Percentiles rank a stretch among this genome's conserved stretches.
Evolutionary conservation across 352 stramenopile species (phyloP).

Genomic region (Globisporangium canariense): DNA sequence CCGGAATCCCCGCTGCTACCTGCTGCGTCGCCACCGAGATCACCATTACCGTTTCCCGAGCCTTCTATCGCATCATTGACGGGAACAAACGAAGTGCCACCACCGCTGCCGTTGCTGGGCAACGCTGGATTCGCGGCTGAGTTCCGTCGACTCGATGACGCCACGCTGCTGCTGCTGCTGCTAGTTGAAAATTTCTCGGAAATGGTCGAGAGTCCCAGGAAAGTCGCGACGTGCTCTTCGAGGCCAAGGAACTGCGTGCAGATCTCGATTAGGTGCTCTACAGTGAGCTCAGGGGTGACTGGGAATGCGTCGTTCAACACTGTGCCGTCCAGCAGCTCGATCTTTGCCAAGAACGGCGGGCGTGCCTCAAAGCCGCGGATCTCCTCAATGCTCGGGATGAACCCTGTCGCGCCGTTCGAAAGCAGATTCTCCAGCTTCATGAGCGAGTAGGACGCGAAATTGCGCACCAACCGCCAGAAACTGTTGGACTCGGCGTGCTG

Average conservation of each 20-base stretch:
- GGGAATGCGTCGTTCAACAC: constrained; percentile 90
- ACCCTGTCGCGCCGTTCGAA: constrained; percentile 85
- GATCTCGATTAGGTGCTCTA: constrained; percentile 89
- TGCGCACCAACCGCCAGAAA: constrained; percentile 75
- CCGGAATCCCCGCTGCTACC: constrained; percentile 10
- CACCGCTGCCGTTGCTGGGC: background rate
- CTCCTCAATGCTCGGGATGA: constrained; percentile 92
- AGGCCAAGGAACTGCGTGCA: constrained; percentile 90
- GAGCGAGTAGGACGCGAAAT: constrained; percentile 90
- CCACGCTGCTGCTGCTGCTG: background rate
- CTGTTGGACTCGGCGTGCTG: constrained; percentile 70
- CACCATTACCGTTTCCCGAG: constrained; percentile 16
- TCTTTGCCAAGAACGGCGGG: constrained; percentile 91
- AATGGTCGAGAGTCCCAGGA: constrained; percentile 57
- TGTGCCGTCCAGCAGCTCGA: constrained; percentile 92
- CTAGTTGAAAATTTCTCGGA: constrained; percentile 36
- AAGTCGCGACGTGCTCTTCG: constrained; percentile 83
- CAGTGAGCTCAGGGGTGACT: constrained; percentile 91
- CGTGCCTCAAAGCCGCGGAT: constrained; percentile 91
- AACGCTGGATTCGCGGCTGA: constrained; percentile 25
- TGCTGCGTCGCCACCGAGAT: constrained; percentile 23
- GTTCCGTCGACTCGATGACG: constrained; percentile 20
- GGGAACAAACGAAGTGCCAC: constrained; percentile 27
- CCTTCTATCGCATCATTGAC: constrained; percentile 21
- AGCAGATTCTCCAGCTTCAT: constrained; percentile 91